Percentiles rank a stretch among this genome's conserved stretches.
Evolutionary conservation across 2,329 filamentous ascomycete species (phyloP).

Genomic region (Aspergillus sclerotialis): DNA sequence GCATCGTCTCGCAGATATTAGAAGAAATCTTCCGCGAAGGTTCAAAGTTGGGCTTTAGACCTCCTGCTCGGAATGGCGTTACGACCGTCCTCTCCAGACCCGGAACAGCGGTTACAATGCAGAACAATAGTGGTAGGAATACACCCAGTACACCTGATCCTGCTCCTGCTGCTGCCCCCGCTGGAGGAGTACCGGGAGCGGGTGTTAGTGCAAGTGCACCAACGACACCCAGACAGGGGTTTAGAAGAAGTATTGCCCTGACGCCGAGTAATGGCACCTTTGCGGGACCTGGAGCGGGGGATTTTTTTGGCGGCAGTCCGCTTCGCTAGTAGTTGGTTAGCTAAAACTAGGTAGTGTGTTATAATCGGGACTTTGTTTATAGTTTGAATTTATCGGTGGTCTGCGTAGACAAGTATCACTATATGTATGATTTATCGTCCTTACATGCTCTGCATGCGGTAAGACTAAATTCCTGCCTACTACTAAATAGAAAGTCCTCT

Average conservation of each 20-base stretch:
- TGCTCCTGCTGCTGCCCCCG: slow-evolving; percentile 10
- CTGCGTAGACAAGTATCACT: too few species aligned
- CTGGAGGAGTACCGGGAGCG: slow-evolving; percentile 3
- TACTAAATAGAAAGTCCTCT: too few species aligned
- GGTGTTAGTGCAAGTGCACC: slow-evolving; percentile 23
- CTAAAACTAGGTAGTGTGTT: not conserved
- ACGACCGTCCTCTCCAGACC: slow-evolving; percentile 28
- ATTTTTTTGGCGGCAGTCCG: slow-evolving; percentile 35
- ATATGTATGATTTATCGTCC: slow-evolving; percentile 1
- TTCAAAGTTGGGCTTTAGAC: slow-evolving; percentile 52
- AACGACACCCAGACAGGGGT: slow-evolving; percentile 35
- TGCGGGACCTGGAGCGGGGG: slow-evolving; percentile 26
- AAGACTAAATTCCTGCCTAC: too few species aligned
- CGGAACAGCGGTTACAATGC: slow-evolving; percentile 32
- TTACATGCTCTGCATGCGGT: too few species aligned
- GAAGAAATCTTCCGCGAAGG: slow-evolving; percentile 74
- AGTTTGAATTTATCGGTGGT: too few species aligned
- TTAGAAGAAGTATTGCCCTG: slow-evolving; percentile 34
- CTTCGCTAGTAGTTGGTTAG: slow-evolving; percentile 25
- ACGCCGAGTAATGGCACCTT: slow-evolving; percentile 38
- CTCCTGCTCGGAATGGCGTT: slow-evolving; percentile 39
- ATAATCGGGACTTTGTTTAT: not conserved
- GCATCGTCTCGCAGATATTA: slow-evolving; percentile 73
- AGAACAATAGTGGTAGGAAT: slow-evolving; percentile 34
- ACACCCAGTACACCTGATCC: slow-evolving; percentile 35